phyloP scores from a whole-genome alignment of 2,329 filamentous ascomycete species.

The Emergomyces pasteurianus region DNA sequence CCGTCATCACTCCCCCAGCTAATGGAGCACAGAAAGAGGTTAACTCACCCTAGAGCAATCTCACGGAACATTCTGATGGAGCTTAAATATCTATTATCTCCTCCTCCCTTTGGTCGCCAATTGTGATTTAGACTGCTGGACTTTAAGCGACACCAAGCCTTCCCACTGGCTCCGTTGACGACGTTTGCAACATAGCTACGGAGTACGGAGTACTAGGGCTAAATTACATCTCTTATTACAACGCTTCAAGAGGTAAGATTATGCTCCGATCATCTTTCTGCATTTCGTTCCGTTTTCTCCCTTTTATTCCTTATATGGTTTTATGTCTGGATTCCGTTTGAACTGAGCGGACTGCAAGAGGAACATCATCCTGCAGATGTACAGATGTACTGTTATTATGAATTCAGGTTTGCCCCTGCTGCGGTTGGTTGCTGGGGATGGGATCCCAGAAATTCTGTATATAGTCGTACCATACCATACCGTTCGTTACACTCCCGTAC shows the following conservation, averaged over 20 bases:
- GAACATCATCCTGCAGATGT: no score
- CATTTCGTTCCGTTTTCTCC: not conserved
- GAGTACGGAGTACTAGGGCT: no score
- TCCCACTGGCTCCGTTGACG: not conserved
- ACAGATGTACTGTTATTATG: not conserved
- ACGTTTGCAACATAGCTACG: not conserved
- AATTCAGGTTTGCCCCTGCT: no score
- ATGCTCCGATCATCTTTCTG: not conserved
- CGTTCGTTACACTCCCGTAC: not conserved
- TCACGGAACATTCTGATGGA: not conserved
- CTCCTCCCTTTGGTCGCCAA: not conserved
- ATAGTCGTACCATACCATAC: constrained; percentile 1
- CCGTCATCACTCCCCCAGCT: not conserved
- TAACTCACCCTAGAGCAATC: not conserved
- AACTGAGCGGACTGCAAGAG: not conserved
- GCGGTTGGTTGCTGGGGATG: not conserved
- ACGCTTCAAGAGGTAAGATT: constrained; percentile 1
- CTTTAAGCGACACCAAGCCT: not conserved
- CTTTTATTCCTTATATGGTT: not conserved
- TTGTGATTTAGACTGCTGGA: not conserved
- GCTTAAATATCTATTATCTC: not conserved
- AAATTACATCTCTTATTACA: not conserved
- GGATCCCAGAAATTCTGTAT: not conserved
- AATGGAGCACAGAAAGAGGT: no score
- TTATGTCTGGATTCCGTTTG: not conserved